Conservation (phyloP, 2,329 filamentous ascomycete species). For the Calonectria pteridis region DNA sequence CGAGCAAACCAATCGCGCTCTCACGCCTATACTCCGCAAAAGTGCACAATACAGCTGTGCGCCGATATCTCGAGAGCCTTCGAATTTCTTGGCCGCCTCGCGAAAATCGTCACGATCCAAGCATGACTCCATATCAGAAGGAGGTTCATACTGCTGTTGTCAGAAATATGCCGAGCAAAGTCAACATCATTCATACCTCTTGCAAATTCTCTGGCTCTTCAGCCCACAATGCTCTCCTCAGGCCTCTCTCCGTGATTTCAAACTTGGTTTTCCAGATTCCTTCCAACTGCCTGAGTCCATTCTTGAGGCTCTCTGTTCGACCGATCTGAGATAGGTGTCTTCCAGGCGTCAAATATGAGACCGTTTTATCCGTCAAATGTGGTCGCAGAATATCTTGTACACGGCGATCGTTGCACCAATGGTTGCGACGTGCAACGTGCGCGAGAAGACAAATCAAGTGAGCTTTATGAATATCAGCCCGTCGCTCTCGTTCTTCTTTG, state of each 20-base stretch:
- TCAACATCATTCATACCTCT: slow-evolving; percentile 58
- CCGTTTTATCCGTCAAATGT: slow-evolving; percentile 74
- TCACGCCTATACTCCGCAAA: slow-evolving; percentile 84
- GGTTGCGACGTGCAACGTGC: slow-evolving; percentile 82
- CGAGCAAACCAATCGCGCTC: slow-evolving; percentile 88
- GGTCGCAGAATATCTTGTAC: slow-evolving; percentile 76
- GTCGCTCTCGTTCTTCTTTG: slow-evolving; percentile 65
- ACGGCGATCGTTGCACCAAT: slow-evolving; percentile 85
- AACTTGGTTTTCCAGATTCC: slow-evolving; percentile 79
- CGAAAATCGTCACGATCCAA: slow-evolving; percentile 81
- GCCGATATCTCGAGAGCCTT: slow-evolving; percentile 89
- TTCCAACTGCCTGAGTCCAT: slow-evolving; percentile 78
- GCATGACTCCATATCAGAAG: slow-evolving; percentile 74
- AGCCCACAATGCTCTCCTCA: slow-evolving; percentile 81
- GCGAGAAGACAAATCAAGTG: slow-evolving; percentile 87
- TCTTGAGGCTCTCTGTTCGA: slow-evolving; percentile 80
- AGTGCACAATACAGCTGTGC: slow-evolving; percentile 92
- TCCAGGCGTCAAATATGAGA: slow-evolving; percentile 77
- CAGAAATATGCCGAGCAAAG: slow-evolving; percentile 23
- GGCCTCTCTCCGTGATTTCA: slow-evolving; percentile 76
- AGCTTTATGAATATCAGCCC: slow-evolving; percentile 85
- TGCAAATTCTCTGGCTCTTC: slow-evolving; percentile 73
- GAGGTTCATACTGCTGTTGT: slow-evolving; percentile 64
- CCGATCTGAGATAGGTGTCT: slow-evolving; percentile 78
- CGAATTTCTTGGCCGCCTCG: slow-evolving; percentile 74